Evolutionary conservation across 2,329 filamentous ascomycete genomes (phyloP), one percentile per base, ranked within the genome.

Genomic region (Ascochyta rabiei): DNA sequence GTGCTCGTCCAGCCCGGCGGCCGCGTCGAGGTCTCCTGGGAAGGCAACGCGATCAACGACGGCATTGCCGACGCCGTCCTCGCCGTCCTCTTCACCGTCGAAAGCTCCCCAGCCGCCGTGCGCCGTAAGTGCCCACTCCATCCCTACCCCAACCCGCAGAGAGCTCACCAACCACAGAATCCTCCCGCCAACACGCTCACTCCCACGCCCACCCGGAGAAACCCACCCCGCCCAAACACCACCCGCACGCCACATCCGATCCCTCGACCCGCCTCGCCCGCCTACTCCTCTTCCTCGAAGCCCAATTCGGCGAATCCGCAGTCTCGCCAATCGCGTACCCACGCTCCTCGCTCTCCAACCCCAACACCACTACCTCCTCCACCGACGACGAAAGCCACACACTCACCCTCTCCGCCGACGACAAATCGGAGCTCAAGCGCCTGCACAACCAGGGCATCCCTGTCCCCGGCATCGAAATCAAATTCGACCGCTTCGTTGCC

Each of bases 11-110:
- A 84, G 60, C 84, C 81, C 58, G 88, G 86, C 62, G 90, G 93
- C 51, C 88, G 95, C 70, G 85, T 97, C 6, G 92, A 96, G 73
- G 81, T 98, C 2, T 92, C 96, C 76, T 99, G 95, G 95, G 93
- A 98, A 74, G 95, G 93, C 53, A 99, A 98, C 73, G 90, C 96
- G 79, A 88, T 97, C 69, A 99, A 98, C 74, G 95, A 99, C 70
- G 91, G 92, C 57, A 96, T 99, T 68, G 95, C 95, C n/a, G 95
- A 99, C 76, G 92, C 95, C 15, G 89, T 98, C 49, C 91, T 98
- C 82, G 92, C 92, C 0, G 91, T 97, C 2, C 82, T 99, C 10
- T 86, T 96, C 65, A 93, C 90, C 0, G 90, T 96, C 19, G 95
- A 99, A 77, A 96, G 89, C 75, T 96, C 90, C 48, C 95, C 93